Evolutionary conservation across 768 basidiomycete genomes (phyloP).

Genomic region (Gautieria morchelliformis): DNA sequence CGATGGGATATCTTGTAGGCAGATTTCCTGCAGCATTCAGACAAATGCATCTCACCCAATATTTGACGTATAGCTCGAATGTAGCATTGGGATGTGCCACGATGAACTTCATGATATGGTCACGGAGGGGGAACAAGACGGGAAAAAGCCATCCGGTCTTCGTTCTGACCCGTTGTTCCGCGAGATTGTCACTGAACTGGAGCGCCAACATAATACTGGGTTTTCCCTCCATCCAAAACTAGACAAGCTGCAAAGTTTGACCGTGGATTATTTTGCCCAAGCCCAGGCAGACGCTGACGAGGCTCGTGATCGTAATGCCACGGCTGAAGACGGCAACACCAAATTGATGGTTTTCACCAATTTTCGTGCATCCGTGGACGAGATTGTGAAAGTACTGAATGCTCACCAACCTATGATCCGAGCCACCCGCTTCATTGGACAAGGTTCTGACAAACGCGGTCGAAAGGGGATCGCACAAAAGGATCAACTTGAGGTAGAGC

Average conservation of each 20-base stretch:
- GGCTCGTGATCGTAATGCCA: background rate
- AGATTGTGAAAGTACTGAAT: slow-evolving; percentile 76
- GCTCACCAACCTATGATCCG: slow-evolving; percentile 68
- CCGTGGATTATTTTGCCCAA: slow-evolving; percentile 71
- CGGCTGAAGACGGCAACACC: slow-evolving; percentile 27
- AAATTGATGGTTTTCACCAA: slow-evolving; percentile 92
- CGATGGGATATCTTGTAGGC: slow-evolving; percentile 81
- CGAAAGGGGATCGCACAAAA: slow-evolving; percentile 85
- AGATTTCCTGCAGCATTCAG: background rate
- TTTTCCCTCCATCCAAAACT: slow-evolving; percentile 83
- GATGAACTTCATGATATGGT: slow-evolving; percentile 44
- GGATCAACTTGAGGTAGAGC: slow-evolving; percentile 75
- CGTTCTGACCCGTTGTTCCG: slow-evolving; percentile 51
- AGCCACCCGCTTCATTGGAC: slow-evolving; percentile 83
- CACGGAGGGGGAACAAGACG: slow-evolving; percentile 26
- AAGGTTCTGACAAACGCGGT: slow-evolving; percentile 76
- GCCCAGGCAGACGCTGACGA: slow-evolving; percentile 32
- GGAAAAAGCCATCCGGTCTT: slow-evolving; percentile 32
- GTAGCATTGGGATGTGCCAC: slow-evolving; percentile 72
- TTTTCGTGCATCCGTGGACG: slow-evolving; percentile 84
- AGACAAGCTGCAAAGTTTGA: slow-evolving; percentile 65
- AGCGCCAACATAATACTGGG: slow-evolving; percentile 42
- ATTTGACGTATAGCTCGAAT: slow-evolving; percentile 55
- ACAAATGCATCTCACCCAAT: slow-evolving; percentile 6
- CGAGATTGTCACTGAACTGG: slow-evolving; percentile 57